Evolutionary conservation across 2,329 filamentous ascomycete genomes (phyloP).

Genomic region (Raffaelea albimanens): DNA sequence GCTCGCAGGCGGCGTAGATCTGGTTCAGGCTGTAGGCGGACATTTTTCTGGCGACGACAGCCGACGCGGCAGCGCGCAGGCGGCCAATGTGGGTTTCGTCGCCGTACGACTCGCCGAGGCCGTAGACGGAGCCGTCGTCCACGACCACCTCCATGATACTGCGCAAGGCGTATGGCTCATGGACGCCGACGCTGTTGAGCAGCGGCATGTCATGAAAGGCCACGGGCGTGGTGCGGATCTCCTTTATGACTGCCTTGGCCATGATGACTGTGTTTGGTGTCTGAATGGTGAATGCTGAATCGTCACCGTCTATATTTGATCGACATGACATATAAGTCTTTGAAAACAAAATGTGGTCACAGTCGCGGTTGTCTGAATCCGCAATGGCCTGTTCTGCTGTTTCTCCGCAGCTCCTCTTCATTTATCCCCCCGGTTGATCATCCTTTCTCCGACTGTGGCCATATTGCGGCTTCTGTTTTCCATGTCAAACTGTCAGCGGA

Average conservation of each 20-base stretch:
- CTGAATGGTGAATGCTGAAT: neutral
- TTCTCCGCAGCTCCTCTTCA: too few species aligned
- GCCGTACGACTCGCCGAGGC: constrained; percentile 31
- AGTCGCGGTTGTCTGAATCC: too few species aligned
- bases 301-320: too few species aligned
- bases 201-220: constrained; percentile 35
- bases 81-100: constrained; percentile 26
- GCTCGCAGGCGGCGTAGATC: constrained; percentile 16
- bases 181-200: constrained; percentile 32
- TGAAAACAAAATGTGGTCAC: too few species aligned
- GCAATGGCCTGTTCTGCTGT: too few species aligned
- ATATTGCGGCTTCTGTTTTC: too few species aligned
- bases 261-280: neutral
- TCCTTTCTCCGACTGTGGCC: too few species aligned
- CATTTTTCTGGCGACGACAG: neutral
- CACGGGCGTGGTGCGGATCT: constrained; percentile 31
- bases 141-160: constrained; percentile 30
- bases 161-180: constrained; percentile 31
- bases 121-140: constrained; percentile 20
- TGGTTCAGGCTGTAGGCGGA: neutral
- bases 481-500: too few species aligned
- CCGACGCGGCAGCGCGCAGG: constrained; percentile 10
- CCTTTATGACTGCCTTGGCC: constrained; percentile 19
- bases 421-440: too few species aligned
- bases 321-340: too few species aligned